Evolutionary conservation across 179 eudicot species (phyloP).

Genomic region (Camellia oleifera): DNA sequence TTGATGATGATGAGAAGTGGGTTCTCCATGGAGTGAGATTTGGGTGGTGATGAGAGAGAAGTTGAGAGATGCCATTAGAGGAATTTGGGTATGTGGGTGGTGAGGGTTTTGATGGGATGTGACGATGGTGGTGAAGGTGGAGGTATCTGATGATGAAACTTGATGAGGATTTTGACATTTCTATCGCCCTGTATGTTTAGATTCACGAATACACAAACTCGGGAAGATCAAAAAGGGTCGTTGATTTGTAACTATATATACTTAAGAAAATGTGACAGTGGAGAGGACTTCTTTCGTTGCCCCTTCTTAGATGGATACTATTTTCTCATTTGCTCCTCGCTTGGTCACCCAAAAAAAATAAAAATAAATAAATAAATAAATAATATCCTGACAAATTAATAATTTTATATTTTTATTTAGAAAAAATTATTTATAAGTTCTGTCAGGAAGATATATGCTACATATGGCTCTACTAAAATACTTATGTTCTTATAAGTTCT

Average conservation of each 20-base stretch:
- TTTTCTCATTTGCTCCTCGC: no score
- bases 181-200: constrained; percentile 38
- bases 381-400: no score
- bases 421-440: no score
- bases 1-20: constrained; percentile 23
- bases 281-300: no score
- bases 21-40: constrained; percentile 23
- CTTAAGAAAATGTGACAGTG: no score
- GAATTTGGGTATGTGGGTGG: constrained; percentile 8
- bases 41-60: constrained; percentile 27
- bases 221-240: neutral
- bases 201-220: constrained; percentile 30
- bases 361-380: no score
- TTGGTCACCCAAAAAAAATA: no score
- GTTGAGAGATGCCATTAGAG: constrained; percentile 25
- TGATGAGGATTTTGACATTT: constrained; percentile 39
- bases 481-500: no score
- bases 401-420: no score
- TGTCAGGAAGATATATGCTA: no score
- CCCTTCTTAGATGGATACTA: no score
- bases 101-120: constrained; percentile 27
- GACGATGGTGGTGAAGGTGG: constrained; percentile 16
- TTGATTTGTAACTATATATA: neutral
- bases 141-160: constrained; percentile 21
- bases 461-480: no score